These are phyloP conservation scores for Helianthus tuberosus DNA, from an alignment of 129 eudicot species.

Conservation along the genomic window DNA sequence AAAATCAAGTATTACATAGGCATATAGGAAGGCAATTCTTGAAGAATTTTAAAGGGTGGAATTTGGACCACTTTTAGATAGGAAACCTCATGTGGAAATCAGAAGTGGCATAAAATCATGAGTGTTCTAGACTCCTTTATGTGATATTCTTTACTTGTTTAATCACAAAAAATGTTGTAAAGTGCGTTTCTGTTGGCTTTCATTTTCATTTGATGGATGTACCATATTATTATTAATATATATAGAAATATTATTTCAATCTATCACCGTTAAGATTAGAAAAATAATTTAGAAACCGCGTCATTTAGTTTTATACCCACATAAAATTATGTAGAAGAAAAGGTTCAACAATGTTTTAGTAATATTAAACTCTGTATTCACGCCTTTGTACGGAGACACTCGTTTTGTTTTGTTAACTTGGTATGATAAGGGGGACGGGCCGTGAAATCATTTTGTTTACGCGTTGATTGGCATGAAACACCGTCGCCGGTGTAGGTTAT, in stretches of 20 bases:
- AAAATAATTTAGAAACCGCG: neutral
- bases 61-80: conserved; percentile 34
- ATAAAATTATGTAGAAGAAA: too few relatives aligned
- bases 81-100: conserved; percentile 13
- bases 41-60: conserved; percentile 19
- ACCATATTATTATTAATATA: neutral
- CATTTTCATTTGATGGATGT: conserved; percentile 48
- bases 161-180: conserved; percentile 42
- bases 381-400: too few relatives aligned
- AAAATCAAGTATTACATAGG: conserved; percentile 10
- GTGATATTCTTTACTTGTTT: conserved; percentile 19
- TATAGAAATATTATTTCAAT: neutral
- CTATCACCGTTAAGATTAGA: neutral
- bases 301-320: neutral
- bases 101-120: conserved; percentile 12
- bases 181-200: conserved; percentile 58
- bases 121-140: conserved; percentile 14
- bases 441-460: too few relatives aligned
- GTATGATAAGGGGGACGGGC: too few relatives aligned
- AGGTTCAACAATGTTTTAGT: too few relatives aligned
- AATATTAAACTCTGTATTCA: too few relatives aligned
- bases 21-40: conserved; percentile 18
- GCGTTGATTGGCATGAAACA: too few relatives aligned
- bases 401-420: too few relatives aligned
- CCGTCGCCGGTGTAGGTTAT: too few relatives aligned